A percentile compares a stretch with the other conserved stretches of the same genome.
Evolutionary conservation across 805 yeast genomes (phyloP).

Genomic region (Debaryomyces maramus): DNA sequence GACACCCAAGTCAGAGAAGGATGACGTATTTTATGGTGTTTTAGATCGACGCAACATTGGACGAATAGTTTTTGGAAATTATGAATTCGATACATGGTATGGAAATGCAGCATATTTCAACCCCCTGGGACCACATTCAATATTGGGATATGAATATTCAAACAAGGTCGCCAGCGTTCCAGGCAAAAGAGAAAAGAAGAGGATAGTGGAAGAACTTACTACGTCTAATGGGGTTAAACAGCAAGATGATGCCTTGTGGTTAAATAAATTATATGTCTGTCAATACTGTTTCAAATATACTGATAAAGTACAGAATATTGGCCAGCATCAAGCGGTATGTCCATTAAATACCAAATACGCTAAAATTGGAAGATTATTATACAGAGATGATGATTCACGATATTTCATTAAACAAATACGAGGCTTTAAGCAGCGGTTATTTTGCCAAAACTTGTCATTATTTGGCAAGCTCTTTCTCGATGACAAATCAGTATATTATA

Average conservation of each 20-base stretch:
- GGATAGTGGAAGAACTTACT: background rate
- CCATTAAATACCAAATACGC: slow-evolving; percentile 29
- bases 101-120: slow-evolving; percentile 78
- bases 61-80: slow-evolving; percentile 66
- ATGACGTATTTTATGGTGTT: slow-evolving; percentile 55
- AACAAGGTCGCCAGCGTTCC: slow-evolving; percentile 16
- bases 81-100: slow-evolving; percentile 79
- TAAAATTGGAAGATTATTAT: slow-evolving; percentile 66
- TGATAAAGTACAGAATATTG: slow-evolving; percentile 43
- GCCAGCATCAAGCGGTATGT: slow-evolving; percentile 52
- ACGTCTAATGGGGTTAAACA: background rate
- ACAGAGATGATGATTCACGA: slow-evolving; percentile 51
- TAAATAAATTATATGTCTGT: slow-evolving; percentile 68
- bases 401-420: slow-evolving; percentile 61
- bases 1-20: background rate
- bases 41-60: slow-evolving; percentile 61
- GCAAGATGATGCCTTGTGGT: slow-evolving; percentile 43
- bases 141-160: slow-evolving; percentile 44
- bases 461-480: slow-evolving; percentile 88
- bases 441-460: slow-evolving; percentile 79
- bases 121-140: slow-evolving; percentile 33
- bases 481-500: slow-evolving; percentile 83
- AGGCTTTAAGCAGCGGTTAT: slow-evolving; percentile 63
- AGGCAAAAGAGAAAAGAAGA: slow-evolving; percentile 13
- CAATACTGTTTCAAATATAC: slow-evolving; percentile 84